Evolutionary conservation across 2,329 filamentous ascomycete genomes (phyloP).

Genomic region (Neofusicoccum sp.): DNA sequence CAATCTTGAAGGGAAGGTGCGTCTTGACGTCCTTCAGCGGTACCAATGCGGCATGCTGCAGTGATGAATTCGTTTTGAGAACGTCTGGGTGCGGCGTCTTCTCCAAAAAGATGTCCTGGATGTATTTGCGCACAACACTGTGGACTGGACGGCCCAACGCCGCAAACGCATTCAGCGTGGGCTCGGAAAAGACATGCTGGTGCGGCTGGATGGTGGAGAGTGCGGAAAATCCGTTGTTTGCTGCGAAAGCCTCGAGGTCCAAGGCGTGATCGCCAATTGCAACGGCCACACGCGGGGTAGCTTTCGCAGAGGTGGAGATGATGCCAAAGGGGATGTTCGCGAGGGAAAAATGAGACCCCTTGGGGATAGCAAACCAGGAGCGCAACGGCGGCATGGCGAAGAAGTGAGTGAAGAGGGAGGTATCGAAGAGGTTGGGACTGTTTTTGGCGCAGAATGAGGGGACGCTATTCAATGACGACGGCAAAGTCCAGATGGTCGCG

Average conservation of each 20-base stretch:
- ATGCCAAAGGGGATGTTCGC: conserved; percentile 84
- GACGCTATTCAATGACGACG: neutral
- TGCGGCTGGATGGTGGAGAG: conserved; percentile 61
- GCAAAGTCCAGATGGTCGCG: too few species aligned
- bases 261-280: conserved; percentile 74
- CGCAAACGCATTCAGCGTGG: conserved; percentile 74
- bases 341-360: conserved; percentile 69
- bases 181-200: conserved; percentile 63
- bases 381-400: conserved; percentile 35
- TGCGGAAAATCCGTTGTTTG: conserved; percentile 60
- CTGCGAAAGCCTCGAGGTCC: conserved; percentile 66
- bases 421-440: neutral
- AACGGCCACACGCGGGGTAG: conserved; percentile 65
- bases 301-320: conserved; percentile 64
- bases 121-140: conserved; percentile 66
- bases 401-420: neutral
- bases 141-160: conserved; percentile 70
- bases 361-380: conserved; percentile 64
- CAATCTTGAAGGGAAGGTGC: conserved; percentile 76
- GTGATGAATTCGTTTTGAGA: conserved; percentile 62
- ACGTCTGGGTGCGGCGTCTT: conserved; percentile 63
- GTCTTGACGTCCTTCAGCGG: conserved; percentile 62
- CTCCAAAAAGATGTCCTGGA: conserved; percentile 67
- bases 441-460: neutral
- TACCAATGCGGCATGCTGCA: conserved; percentile 63